These are phyloP conservation scores for Xylaria scruposa DNA, from an alignment of 495 filamentous ascomycete species.

Conservation along the genomic window DNA sequence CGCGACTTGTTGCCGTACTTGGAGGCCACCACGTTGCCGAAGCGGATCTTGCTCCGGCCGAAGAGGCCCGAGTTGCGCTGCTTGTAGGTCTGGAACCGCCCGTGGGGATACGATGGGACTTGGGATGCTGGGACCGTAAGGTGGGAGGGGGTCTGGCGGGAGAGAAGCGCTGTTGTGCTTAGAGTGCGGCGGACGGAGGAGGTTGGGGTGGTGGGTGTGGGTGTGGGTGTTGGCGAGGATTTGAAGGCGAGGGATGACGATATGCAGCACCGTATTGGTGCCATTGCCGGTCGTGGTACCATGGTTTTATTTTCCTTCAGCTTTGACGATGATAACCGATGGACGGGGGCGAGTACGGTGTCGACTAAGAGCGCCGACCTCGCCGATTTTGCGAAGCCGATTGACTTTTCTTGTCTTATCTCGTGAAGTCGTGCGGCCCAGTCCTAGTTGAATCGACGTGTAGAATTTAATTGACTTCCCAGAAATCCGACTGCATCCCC, in stretches of 20 bases:
- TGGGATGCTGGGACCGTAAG: conserved; percentile 44
- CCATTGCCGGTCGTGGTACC: conserved; percentile 10
- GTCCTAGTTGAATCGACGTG: neutral
- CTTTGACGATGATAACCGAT: too few species aligned
- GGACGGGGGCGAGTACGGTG: too few species aligned
- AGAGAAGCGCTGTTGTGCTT: conserved; percentile 36
- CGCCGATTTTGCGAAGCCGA: neutral
- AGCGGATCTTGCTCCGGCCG: conserved; percentile 76
- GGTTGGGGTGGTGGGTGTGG: too few species aligned
- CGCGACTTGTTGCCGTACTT: conserved; percentile 82
- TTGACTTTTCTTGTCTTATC: neutral
- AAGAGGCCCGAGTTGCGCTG: conserved; percentile 89
- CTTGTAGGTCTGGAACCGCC: conserved; percentile 79
- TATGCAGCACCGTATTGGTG: conserved; percentile 32
- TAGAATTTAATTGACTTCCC: conserved; percentile 13
- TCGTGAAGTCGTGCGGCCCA: neutral
- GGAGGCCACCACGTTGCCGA: conserved; percentile 88
- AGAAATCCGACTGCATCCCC: conserved; percentile 1
- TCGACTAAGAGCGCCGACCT: neutral
- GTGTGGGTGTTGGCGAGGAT: conserved; percentile 14
- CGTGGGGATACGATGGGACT: conserved; percentile 82
- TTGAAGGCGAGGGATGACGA: conserved; percentile 10
- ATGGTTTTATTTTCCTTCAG: neutral
- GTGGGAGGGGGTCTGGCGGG: conserved; percentile 37
- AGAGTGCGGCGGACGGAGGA: conserved; percentile 21